Evolutionary conservation across 139 green algal species (phyloP).

Genomic region (Chlorella ohadii): DNA sequence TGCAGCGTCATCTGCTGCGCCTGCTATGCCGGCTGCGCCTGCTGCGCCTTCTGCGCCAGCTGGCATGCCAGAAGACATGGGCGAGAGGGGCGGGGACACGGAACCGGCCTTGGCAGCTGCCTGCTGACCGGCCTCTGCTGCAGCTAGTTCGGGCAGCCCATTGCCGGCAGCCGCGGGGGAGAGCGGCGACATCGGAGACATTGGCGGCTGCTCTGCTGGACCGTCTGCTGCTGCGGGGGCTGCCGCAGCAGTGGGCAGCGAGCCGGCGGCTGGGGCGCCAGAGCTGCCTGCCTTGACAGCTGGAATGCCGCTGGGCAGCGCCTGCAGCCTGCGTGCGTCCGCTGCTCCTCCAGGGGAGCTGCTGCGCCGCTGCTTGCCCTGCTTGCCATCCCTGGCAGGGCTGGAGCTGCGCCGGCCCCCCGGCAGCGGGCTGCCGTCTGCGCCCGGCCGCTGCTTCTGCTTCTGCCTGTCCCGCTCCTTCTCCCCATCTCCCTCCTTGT

Average conservation of each 20-base stretch:
- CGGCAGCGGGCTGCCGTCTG: background rate
- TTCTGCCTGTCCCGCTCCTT: background rate
- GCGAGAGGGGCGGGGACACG: background rate
- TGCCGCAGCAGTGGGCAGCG: background rate
- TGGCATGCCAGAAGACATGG: conserved; percentile 18
- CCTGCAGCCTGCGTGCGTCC: background rate
- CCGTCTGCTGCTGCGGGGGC: background rate
- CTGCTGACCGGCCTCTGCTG: background rate
- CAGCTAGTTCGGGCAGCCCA: background rate
- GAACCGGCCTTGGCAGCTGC: background rate
- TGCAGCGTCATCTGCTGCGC: too few species aligned
- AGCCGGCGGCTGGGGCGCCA: background rate
- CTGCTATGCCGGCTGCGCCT: background rate
- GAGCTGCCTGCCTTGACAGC: background rate
- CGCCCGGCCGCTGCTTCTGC: background rate
- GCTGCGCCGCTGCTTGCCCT: background rate
- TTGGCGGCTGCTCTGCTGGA: too few species aligned
- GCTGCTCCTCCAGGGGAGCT: background rate
- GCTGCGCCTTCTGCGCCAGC: background rate
- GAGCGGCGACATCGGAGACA: too few species aligned
- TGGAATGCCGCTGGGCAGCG: background rate
- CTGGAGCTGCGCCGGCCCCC: background rate
- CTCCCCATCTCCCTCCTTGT: background rate
- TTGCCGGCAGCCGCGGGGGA: too few species aligned
- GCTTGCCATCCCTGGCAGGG: background rate